phyloP scores from a whole-genome alignment of 2,329 filamentous ascomycete genomes.

The Didymella keratinophila region DNA sequence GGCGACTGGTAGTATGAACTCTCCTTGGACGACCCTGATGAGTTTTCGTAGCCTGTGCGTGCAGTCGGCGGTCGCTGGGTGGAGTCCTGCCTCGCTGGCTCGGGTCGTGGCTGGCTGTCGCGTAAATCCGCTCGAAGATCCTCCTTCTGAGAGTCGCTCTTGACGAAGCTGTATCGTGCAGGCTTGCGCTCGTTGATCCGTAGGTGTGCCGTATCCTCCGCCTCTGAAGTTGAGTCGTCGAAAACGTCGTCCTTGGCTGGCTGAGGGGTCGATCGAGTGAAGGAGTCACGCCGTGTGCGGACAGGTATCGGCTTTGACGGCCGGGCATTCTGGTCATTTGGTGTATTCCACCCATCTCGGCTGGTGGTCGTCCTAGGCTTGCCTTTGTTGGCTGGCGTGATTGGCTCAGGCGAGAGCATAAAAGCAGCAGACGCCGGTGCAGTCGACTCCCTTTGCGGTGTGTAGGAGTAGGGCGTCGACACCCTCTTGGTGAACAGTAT shows the following conservation, averaged over 20 bases:
- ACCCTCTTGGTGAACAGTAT: slow-evolving; percentile 53
- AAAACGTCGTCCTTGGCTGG: slow-evolving; percentile 36
- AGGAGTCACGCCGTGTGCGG: slow-evolving; percentile 38
- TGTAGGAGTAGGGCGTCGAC: slow-evolving; percentile 57
- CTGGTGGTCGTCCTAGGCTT: slow-evolving; percentile 36
- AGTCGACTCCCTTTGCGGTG: slow-evolving; percentile 43
- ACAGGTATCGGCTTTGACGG: slow-evolving; percentile 40
- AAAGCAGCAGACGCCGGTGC: slow-evolving; percentile 51
- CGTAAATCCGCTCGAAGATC: slow-evolving; percentile 40
- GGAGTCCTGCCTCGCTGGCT: slow-evolving; percentile 28
- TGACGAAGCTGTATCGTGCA: slow-evolving; percentile 51
- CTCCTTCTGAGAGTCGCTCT: slow-evolving; percentile 47
- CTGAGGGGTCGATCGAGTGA: slow-evolving; percentile 24
- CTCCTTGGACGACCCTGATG: slow-evolving; percentile 40
- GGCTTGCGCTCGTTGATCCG: slow-evolving; percentile 44
- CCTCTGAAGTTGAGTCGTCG: slow-evolving; percentile 41
- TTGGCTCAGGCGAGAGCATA: slow-evolving; percentile 59
- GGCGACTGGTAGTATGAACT: slow-evolving; percentile 37
- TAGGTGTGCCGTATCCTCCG: slow-evolving; percentile 37
- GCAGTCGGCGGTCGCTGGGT: slow-evolving; percentile 25
- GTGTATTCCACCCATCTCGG: slow-evolving; percentile 18
- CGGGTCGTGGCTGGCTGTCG: slow-evolving; percentile 29
- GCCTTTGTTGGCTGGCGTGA: slow-evolving; percentile 50
- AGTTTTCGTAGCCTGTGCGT: slow-evolving; percentile 27
- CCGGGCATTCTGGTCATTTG: slow-evolving; percentile 32